Evolutionary conservation across 2,329 filamentous ascomycete genomes (phyloP), one percentile per base, ranked within the genome.

Genomic region (Ascochyta koolunga): DNA sequence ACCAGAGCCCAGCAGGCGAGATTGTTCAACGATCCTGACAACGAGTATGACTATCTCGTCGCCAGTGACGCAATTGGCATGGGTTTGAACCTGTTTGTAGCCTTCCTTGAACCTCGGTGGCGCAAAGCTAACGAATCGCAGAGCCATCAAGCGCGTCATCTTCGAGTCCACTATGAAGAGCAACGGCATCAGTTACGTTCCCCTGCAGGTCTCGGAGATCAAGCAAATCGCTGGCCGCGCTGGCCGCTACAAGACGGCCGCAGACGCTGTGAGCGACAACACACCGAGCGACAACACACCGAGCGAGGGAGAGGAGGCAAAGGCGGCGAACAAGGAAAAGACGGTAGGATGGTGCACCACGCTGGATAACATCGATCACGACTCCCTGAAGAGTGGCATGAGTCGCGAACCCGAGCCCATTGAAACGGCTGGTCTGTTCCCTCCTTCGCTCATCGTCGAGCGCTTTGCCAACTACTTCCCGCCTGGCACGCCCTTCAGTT

Each of bases 31-130:
- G 90, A 98, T 60, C 93, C 92, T 0, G 77, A 96, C 70, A 99
- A 96, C 71, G 93, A 97, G 55, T 99, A 97, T 70, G 95, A 99
- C 71, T 96, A 87, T 64, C 80, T 99, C 5, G 93, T 95, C 22
- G 95, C 96, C 8, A 97, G 91, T 65, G 92, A 97, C 76, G 95
- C 95, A 40, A 93, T 99, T 58, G 95, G 95, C 32, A 98, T 99
- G 93, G 95, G 96, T 1, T 79, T 99, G 19, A 99, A 99, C 68
- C 77, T 99, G 72, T 92, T 29, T 10, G 8, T 7, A 10, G 11
- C 1, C 32, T 4, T 16, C 15, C 15, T 5, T 16, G 4, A 8
- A 29, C 11, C 10, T 2, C 29, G 16, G 7, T 2, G 2, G 10
- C 1, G 5, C 24, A 44, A 1, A 5, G 22, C 43, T 52, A n/a